Evolutionary conservation across 352 stramenopile species (phyloP).

Genomic region (Elongisporangium prolatum): DNA sequence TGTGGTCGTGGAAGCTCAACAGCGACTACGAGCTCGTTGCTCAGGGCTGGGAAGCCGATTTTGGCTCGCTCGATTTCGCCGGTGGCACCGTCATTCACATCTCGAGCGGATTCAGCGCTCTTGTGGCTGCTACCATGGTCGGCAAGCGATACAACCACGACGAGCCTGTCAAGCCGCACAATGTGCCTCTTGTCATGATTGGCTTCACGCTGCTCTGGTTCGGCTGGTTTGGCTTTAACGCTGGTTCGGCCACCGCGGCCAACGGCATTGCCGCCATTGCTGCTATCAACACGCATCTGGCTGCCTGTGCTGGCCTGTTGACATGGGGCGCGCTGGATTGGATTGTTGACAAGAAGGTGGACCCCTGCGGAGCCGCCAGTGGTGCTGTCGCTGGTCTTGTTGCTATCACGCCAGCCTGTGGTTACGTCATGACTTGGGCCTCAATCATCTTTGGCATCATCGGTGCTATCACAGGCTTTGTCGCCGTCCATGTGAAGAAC

Average conservation of each 20-base stretch:
- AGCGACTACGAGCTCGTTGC: constrained; percentile 31
- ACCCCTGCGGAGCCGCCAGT: constrained; percentile 56
- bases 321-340: constrained; percentile 66
- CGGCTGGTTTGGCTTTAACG: constrained; percentile 87
- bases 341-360: constrained; percentile 40
- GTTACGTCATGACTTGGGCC: constrained; percentile 65
- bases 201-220: constrained; percentile 75
- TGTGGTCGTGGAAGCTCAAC: constrained; percentile 76
- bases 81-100: constrained; percentile 85
- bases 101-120: constrained; percentile 66
- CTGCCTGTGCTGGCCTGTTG: constrained; percentile 53
- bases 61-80: constrained; percentile 77
- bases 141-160: constrained; percentile 72
- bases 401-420: constrained; percentile 63
- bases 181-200: constrained; percentile 84
- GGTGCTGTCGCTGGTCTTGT: constrained; percentile 65
- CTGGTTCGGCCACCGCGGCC: constrained; percentile 47
- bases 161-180: constrained; percentile 71
- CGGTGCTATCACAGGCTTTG: constrained; percentile 43
- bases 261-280: constrained; percentile 62
- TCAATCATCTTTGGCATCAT: constrained; percentile 70
- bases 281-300: constrained; percentile 73
- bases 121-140: constrained; percentile 66
- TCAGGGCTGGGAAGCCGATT: constrained; percentile 62
- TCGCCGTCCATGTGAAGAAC: constrained; percentile 62